A percentile compares a stretch with the other conserved stretches of the same genome.
Conservation (phyloP, 2,329 filamentous ascomycete genomes). For the Bipolaris sorokiniana region DNA sequence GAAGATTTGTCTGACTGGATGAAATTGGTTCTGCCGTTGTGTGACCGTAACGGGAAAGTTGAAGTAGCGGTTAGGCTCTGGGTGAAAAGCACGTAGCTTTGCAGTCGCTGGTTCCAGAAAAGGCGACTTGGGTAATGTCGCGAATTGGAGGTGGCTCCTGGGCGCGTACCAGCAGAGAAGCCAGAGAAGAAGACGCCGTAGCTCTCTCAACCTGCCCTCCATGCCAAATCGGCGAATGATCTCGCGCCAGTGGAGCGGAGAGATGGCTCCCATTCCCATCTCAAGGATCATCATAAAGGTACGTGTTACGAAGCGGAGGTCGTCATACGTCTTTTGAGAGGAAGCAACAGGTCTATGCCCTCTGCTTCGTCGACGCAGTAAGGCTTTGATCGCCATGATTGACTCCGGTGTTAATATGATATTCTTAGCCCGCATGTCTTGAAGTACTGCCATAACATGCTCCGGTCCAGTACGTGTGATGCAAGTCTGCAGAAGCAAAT, state of each 20-base stretch:
- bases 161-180: conserved; percentile 53
- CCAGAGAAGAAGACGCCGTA: conserved; percentile 60
- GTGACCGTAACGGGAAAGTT: conserved; percentile 18
- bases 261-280: conserved; percentile 51
- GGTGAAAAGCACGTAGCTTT: conserved; percentile 24
- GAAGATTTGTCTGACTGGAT: conserved; percentile 41
- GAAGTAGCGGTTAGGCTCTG: conserved; percentile 23
- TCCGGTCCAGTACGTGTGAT: conserved; percentile 34
- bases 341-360: conserved; percentile 44
- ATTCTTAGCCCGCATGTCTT: conserved; percentile 58
- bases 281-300: conserved; percentile 57
- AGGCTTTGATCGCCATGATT: conserved; percentile 48
- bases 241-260: conserved; percentile 60
- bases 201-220: conserved; percentile 57
- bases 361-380: conserved; percentile 49
- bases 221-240: conserved; percentile 66
- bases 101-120: conserved; percentile 30
- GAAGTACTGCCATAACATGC: conserved; percentile 46
- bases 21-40: conserved; percentile 15
- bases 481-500: conserved; percentile 55
- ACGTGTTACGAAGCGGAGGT: conserved; percentile 55
- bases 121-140: conserved; percentile 27
- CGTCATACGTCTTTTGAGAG: conserved; percentile 36
- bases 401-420: conserved; percentile 54
- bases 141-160: conserved; percentile 25